Percentiles rank a stretch among this genome's conserved stretches.
Conservation (phyloP, 352 stramenopile genomes). For the Phytopythium cucurbitacearum region DNA sequence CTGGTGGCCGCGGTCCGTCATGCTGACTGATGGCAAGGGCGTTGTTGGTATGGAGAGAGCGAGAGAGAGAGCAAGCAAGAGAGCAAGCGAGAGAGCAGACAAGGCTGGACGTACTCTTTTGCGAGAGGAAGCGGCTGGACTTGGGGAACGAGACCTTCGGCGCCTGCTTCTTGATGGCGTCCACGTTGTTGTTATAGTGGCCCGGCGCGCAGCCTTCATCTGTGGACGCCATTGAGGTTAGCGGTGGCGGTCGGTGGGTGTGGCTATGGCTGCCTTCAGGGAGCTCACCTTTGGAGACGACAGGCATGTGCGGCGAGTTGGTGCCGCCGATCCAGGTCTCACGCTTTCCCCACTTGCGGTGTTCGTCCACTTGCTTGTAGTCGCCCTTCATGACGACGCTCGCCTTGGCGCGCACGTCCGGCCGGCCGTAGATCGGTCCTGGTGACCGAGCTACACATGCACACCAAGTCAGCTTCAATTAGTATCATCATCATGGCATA, state of each 20-base stretch:
- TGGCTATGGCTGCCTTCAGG: not conserved
- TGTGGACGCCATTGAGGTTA: constrained; percentile 13
- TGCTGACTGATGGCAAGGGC: constrained; percentile 38
- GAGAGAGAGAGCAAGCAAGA: not conserved
- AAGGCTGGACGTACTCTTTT: constrained; percentile 46
- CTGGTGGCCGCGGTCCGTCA: constrained; percentile 58
- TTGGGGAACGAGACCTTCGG: constrained; percentile 78
- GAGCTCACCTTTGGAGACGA: constrained; percentile 51
- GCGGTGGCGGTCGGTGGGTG: not conserved
- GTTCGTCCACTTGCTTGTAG: constrained; percentile 60
- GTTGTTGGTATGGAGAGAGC: constrained; percentile 1
- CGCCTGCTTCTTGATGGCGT: constrained; percentile 49
- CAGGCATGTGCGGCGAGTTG: constrained; percentile 41
- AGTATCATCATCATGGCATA: not conserved
- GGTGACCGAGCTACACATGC: constrained; percentile 43
- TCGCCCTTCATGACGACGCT: constrained; percentile 74
- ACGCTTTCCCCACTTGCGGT: constrained; percentile 62
- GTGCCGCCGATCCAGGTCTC: constrained; percentile 81
- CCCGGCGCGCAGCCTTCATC: constrained; percentile 59
- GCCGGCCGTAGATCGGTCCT: constrained; percentile 67
- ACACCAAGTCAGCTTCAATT: not conserved
- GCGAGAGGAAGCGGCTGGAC: constrained; percentile 72
- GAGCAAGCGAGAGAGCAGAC: not conserved
- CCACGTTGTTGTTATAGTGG: constrained; percentile 69
- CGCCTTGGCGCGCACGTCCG: constrained; percentile 49